These are phyloP conservation scores for Monosporascus sp. DNA, from an alignment of 2,329 filamentous ascomycete genomes.

Conservation along the genomic window DNA sequence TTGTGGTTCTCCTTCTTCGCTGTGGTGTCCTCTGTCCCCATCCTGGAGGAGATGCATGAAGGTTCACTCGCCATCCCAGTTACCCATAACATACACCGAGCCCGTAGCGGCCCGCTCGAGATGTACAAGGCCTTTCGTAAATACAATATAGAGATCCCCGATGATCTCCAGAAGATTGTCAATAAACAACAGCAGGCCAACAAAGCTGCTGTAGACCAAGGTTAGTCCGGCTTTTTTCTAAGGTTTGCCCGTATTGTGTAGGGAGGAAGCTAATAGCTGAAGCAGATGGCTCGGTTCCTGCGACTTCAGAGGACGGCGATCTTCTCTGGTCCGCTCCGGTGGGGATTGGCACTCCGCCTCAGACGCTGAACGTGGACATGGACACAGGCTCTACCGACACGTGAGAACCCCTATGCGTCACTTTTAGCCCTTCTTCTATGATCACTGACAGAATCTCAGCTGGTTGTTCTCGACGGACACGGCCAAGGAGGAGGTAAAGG, in stretches of 20 bases:
- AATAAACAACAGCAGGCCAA: conserved; percentile 17
- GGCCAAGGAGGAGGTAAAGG: conserved; percentile 37
- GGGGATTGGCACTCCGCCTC: conserved; percentile 41
- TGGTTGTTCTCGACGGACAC: conserved; percentile 51
- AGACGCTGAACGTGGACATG: conserved; percentile 41
- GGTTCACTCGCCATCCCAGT: conserved; percentile 21
- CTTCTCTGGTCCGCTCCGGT: conserved; percentile 39
- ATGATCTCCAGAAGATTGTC: conserved; percentile 20
- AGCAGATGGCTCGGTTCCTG: conserved; percentile 28
- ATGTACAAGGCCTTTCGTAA: conserved; percentile 26
- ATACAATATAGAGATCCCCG: conserved; percentile 25
- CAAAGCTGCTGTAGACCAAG: conserved; percentile 10
- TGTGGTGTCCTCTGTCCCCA: conserved; percentile 8
- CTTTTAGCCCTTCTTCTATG: conserved; percentile 7
- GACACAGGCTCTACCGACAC: conserved; percentile 51
- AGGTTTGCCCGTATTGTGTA: neutral
- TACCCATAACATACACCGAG: conserved; percentile 14
- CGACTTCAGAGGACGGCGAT: conserved; percentile 34
- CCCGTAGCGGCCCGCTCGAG: conserved; percentile 24
- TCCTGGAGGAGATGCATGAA: conserved; percentile 1
- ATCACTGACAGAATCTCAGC: conserved; percentile 23
- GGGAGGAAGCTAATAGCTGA: conserved; percentile 10
- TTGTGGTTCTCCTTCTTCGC: conserved; percentile 14
- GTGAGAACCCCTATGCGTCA: conserved; percentile 45
- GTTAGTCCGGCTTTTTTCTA: conserved; percentile 3